Evolutionary conservation across 495 filamentous ascomycete genomes (phyloP).

Genomic region (Talaromyces adpressus): DNA sequence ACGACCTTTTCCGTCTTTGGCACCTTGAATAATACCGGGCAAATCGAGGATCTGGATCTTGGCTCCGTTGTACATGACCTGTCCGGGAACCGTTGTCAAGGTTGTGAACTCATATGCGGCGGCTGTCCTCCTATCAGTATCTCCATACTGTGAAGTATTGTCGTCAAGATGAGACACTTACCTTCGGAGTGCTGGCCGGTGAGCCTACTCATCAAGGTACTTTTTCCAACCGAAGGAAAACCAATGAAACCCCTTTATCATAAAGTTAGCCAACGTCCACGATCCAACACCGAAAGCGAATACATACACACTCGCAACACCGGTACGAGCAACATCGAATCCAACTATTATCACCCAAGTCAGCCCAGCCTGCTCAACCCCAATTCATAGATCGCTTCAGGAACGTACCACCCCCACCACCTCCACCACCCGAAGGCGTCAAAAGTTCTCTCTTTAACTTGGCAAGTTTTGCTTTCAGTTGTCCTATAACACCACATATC

Average conservation of each 20-base stretch:
- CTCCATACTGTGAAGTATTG: background rate
- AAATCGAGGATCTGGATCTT: slow-evolving; percentile 98
- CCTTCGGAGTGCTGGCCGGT: slow-evolving; percentile 95
- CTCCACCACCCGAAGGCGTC: slow-evolving; percentile 73
- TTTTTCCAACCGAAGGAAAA: slow-evolving; percentile 97
- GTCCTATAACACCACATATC: slow-evolving; percentile 46
- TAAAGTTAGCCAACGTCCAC: slow-evolving; percentile 11
- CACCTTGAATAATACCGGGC: slow-evolving; percentile 97
- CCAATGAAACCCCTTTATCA: slow-evolving; percentile 49
- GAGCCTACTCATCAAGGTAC: slow-evolving; percentile 88
- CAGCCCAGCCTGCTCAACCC: slow-evolving; percentile 11
- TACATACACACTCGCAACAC: slow-evolving; percentile 90
- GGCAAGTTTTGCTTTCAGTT: slow-evolving; percentile 96
- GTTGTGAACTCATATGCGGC: slow-evolving; percentile 99
- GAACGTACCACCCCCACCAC: slow-evolving; percentile 66
- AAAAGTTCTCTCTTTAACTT: slow-evolving; percentile 95
- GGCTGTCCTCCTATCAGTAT: slow-evolving; percentile 36
- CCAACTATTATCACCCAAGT: slow-evolving; percentile 48
- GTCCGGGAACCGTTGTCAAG: slow-evolving; percentile 92
- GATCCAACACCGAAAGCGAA: background rate
- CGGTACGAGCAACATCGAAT: slow-evolving; percentile 96
- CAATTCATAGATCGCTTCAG: background rate
- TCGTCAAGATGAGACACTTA: slow-evolving; percentile 15
- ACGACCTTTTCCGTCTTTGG: slow-evolving; percentile 96
- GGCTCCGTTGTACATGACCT: slow-evolving; percentile 93